Base-by-base conservation (phyloP, 2,329 filamentous ascomycete genomes). In the Hypoxylon sp. region DNA sequence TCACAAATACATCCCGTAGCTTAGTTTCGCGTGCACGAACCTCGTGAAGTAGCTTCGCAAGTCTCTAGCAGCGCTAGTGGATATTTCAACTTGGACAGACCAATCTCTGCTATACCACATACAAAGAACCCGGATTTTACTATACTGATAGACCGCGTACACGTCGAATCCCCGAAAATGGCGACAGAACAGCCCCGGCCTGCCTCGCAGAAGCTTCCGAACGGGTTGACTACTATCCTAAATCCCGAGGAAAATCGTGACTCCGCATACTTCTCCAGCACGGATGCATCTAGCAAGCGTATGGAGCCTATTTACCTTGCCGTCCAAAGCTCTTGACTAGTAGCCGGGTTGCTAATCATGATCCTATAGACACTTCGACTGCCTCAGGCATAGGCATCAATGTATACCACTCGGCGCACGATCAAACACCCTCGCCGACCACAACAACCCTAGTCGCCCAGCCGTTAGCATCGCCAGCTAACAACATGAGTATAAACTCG, bases 401-500 rank as follows among this genome's bases (percentile, higher is more conserved):
- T 66, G 73, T 81, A 57, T 87, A 85, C 63, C 82, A 85, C 13
- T 81, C 83, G 3, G 79, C 80, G 19, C 78, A 80, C 30, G 87
- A 89, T 71, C 88, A 89, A 76, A 89, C 87, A 1, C 87, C 87
- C 0, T 89, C 87, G 1, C 87, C 87, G 7, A 84, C 85, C 17
- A 80, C 83, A 41, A 77, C 81, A 39, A 83, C 84, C 70, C 76
- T 83, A 61, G 73, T 83, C 17, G 82, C 83, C 1, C 85, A 85
- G 46, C 76, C 85, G 8, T 74, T 88, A 17, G 78, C 85, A 34
- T 89, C 87, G 6, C 85, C 87, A 5, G 81, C 82, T 13, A 84
- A 83, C 69, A 84, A 85, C 72, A 90, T 90, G 87, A 89, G 86
- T 62, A 86, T 89, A 41, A 85, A 87, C 19, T 87, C 87, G 17